phyloP scores from a whole-genome alignment of 257 asterid genomes.

The Scutellaria galericulata region DNA sequence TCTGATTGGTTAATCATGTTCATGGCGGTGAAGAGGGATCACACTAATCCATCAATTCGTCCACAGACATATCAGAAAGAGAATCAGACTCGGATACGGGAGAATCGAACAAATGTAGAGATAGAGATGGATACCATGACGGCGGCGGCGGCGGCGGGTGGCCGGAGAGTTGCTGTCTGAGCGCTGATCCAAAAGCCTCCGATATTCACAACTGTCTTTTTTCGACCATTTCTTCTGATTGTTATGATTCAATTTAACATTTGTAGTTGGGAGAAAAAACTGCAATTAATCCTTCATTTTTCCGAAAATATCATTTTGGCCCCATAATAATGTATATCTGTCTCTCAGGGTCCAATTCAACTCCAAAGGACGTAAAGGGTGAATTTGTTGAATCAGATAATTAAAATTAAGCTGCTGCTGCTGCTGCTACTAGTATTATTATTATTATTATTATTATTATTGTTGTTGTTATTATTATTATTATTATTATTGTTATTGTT shows the following conservation, averaged over 20 bases:
- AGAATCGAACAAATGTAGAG: conserved; percentile 7
- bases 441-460: too few relatives aligned
- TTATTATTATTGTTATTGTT: too few relatives aligned
- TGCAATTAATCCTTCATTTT: conserved; percentile 28
- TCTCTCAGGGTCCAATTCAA: not conserved
- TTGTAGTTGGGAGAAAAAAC: conserved; percentile 5
- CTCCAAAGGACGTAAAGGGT: not conserved
- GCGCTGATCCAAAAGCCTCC: conserved; percentile 32
- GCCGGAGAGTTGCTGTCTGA: conserved; percentile 27
- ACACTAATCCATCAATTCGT: conserved; percentile 26
- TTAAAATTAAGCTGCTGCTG: too few relatives aligned
- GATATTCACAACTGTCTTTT: conserved; percentile 27
- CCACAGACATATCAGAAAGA: not conserved
- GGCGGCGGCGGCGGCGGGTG: conserved; percentile 34
- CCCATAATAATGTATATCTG: not conserved
- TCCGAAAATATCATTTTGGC: conserved; percentile 17
- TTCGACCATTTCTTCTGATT: not conserved
- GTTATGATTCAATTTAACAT: not conserved
- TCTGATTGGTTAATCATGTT: conserved; percentile 30
- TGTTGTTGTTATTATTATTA: too few relatives aligned
- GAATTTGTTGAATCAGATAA: not conserved
- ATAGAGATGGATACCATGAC: conserved; percentile 36
- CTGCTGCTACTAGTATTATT: too few relatives aligned
- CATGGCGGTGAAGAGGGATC: conserved; percentile 10
- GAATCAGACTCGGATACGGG: not conserved